These are phyloP conservation scores for Xeromyces bisporus DNA, from an alignment of 495 filamentous ascomycete genomes.

Conservation along the genomic window DNA sequence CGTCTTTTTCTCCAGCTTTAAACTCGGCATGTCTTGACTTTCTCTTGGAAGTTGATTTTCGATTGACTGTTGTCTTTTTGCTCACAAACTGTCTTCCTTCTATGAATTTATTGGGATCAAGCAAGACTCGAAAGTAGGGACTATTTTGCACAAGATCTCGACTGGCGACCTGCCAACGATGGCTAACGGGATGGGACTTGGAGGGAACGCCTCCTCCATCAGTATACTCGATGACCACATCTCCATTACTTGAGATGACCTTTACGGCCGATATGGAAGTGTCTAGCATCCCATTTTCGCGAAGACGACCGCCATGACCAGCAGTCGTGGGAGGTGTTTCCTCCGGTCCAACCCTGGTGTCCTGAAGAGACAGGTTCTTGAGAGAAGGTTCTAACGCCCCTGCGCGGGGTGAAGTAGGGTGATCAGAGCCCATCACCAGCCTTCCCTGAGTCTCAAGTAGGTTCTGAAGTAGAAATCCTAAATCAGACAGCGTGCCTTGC, in stretches of 20 bases:
- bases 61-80: constrained; percentile 5
- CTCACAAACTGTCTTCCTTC: constrained; percentile 25
- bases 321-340: neutral
- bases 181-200: constrained; percentile 2
- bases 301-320: neutral
- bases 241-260: constrained; percentile 15
- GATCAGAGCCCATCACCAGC: constrained; percentile 9
- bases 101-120: constrained; percentile 31
- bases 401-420: constrained; percentile 3
- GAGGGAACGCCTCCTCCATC: constrained; percentile 1
- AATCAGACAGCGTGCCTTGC: neutral
- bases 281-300: neutral
- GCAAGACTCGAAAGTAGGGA: constrained; percentile 29
- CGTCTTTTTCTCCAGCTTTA: neutral
- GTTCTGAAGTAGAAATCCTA: neutral
- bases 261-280: constrained; percentile 1
- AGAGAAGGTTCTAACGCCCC: constrained; percentile 1
- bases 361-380: neutral
- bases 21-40: neutral
- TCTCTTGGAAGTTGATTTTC: neutral
- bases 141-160: constrained; percentile 15
- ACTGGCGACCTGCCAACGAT: constrained; percentile 23
- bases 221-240: constrained; percentile 22
- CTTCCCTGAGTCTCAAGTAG: neutral
- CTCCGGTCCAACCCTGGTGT: neutral